Percentiles rank a stretch among this genome's conserved stretches.
Evolutionary conservation across 2,329 filamentous ascomycete species (phyloP).

Genomic region (Aspergillus fijiensis): DNA sequence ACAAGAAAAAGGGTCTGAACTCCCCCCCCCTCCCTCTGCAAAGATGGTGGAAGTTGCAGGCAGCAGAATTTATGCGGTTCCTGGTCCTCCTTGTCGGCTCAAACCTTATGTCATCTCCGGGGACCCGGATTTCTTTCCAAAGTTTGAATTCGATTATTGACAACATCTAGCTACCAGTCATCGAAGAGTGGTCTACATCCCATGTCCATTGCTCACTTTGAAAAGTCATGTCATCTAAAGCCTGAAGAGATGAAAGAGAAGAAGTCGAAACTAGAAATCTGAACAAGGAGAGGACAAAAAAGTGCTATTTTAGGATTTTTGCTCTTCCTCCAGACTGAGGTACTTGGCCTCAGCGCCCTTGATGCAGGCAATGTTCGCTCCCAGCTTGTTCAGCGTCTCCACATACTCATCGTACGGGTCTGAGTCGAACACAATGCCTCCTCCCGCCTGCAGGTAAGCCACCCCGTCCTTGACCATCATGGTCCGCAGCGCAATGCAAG

Average conservation of each 20-base stretch:
- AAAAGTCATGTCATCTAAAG: background rate
- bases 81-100: background rate
- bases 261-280: background rate
- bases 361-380: constrained; percentile 86
- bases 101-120: background rate
- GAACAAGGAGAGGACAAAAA: background rate
- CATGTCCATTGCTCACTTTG: background rate
- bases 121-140: background rate
- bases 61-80: background rate
- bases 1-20: background rate
- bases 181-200: background rate
- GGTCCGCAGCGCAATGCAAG: constrained; percentile 76
- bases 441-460: constrained; percentile 82
- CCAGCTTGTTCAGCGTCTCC: constrained; percentile 95
- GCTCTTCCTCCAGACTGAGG: constrained; percentile 43
- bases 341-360: constrained; percentile 75
- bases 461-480: constrained; percentile 92
- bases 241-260: background rate
- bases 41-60: background rate
- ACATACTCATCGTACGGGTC: constrained; percentile 89
- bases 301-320: background rate
- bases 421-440: constrained; percentile 92
- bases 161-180: background rate
- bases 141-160: background rate
- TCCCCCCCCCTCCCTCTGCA: no score